Evolutionary conservation across 106 monocot species (phyloP), one percentile per base, ranked within the genome.

Genomic region (Dioscorea zingiberensis): DNA sequence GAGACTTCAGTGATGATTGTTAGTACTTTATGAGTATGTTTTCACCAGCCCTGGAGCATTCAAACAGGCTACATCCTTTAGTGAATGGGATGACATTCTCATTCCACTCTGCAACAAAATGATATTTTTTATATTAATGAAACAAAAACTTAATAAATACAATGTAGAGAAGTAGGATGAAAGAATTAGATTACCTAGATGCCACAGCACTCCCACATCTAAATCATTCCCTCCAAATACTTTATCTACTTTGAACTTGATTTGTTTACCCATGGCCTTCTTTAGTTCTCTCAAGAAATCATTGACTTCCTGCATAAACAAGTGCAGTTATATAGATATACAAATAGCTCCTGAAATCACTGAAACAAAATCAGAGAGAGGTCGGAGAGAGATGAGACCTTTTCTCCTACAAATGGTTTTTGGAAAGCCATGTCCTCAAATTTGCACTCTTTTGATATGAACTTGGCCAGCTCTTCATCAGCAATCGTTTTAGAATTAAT

Each of bases 41-140:
- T 15, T 68, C 67, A 8, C 18, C 67, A 13, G 69, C 59, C 58
- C 17, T 54, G 46, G 72, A 65, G 66, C 78, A 84, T 61, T 75
- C 59, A 54, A 65, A 87, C 63, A 92, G 82, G 74, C 81, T 87
- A 71, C 84, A 79, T 14, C 87, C 87, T 55, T 76, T 84, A 13
- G 80, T 84, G 29, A 85, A 80, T 28, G 91, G 91, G 11, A 87
- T 82, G 25, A 13, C 44, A n/a, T 68, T 23, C 0, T 68, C 24
- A 15, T 79, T 71, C 91, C 92, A 92, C 64, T 87, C 87, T 87
- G 73, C 64, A 83, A 21, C 0, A 73, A 32, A 59, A 23, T 45
- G 58, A 58, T 3, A 18, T 16, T n/a, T n/a, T n/a, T n/a, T n/a
- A n/a, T n/a, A n/a, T n/a, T n/a, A n/a, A n/a, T n/a, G n/a, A n/a